Evolutionary conservation across 257 asterid genomes (phyloP).

Genomic region (Salvia splendens): DNA sequence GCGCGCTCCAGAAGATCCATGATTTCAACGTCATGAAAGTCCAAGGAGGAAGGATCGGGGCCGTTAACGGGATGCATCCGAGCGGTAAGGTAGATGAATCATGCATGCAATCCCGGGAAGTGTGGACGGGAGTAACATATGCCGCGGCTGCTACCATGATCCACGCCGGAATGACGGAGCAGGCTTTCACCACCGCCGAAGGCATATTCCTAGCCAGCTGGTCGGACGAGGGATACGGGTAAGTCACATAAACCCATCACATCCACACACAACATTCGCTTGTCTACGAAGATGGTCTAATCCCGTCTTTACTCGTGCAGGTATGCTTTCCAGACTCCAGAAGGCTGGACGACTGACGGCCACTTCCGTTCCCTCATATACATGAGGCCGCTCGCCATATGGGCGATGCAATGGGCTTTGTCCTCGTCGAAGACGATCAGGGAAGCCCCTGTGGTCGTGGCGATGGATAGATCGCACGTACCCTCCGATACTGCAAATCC

Average conservation of each 20-base stretch:
- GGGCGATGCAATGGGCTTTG: slow-evolving; percentile 96
- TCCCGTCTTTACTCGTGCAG: slow-evolving; percentile 42
- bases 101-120: slow-evolving; percentile 98
- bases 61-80: slow-evolving; percentile 98
- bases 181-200: slow-evolving; percentile 85
- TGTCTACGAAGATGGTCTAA: too few species aligned
- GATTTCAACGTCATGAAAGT: slow-evolving; percentile 91
- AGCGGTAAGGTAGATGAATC: slow-evolving; percentile 94
- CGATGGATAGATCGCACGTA: slow-evolving; percentile 58
- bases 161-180: slow-evolving; percentile 95
- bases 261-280: not conserved
- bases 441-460: slow-evolving; percentile 49
- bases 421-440: slow-evolving; percentile 53
- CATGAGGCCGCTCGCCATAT: slow-evolving; percentile 94
- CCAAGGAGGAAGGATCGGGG: slow-evolving; percentile 88
- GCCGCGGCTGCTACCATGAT: slow-evolving; percentile 94
- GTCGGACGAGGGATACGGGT: slow-evolving; percentile 99
- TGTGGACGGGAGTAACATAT: slow-evolving; percentile 96
- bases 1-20: slow-evolving; percentile 77
- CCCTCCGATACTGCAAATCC: slow-evolving; percentile 32
- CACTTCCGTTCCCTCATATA: slow-evolving; percentile 91
- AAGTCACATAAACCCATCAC: slow-evolving; percentile 24
- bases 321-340: slow-evolving; percentile 91
- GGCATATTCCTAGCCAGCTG: slow-evolving; percentile 95
- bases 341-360: slow-evolving; percentile 93